Base-by-base conservation (phyloP, 345 rosid genomes). In the Clausena lansium region DNA sequence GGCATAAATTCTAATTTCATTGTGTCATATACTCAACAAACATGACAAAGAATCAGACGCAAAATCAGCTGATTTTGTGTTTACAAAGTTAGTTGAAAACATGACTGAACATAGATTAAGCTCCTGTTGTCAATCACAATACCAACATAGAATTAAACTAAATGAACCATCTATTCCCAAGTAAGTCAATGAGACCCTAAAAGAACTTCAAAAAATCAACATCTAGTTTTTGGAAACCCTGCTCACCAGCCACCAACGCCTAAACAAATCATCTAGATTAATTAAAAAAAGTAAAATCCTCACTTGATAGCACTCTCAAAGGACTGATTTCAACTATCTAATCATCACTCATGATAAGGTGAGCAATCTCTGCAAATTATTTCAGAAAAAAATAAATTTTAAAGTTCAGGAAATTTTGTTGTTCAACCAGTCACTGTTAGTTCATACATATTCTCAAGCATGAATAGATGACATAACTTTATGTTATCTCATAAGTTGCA, bases 351-450 rank as follows among this genome's bases (percentile, higher is more conserved):
- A 74, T 55, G 80, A 77, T 81, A 61, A 77, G 78, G 66, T 66
- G 67, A 41, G 77, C 79, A 73, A 79, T 39, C 62, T 82, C 76
- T 77, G 83, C 81, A 81, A 64, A 74, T 79, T 79, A 68, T 73
- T 75, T 57, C 78, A 78, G 74, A 74, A n/a, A 36, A 35, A 81
- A 77, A 71, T 10, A 39, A 64, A 58, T 72, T 81, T 79, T 70
- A 63, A 75, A 67, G 61, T 78, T 69, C 59, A 36, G 60, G 71
- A 73, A 39, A 76, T 58, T 45, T 69, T n/a, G 30, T 64, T 61
- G 64, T 65, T 70, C 70, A 76, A 70, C 47, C 76, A 70, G 32
- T 24, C 67, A 76, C 66, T 35, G 63, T 54, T 10, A 60, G 20
- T 62, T 75, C 60, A 52, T 9, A 71, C 66, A 66, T 64, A 75